Base-by-base conservation (phyloP, 352 stramenopile genomes). In the Phytophthora litchii region DNA sequence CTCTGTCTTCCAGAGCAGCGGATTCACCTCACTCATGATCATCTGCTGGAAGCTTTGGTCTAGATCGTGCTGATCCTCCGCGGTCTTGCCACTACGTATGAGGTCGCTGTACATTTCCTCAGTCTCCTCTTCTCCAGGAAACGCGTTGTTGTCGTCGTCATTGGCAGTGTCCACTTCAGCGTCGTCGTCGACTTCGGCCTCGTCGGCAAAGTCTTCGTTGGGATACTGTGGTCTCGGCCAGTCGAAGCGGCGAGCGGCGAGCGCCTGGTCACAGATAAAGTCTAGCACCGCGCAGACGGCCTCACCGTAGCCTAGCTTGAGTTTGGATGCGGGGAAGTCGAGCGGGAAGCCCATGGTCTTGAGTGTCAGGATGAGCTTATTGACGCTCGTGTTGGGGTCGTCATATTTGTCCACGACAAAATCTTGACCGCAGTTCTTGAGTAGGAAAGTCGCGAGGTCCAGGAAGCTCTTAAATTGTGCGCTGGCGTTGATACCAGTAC, bases 381-480 rank as follows among this genome's bases (percentile, higher is more conserved):
- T 94, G 64, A 92, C 76, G 58, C 81, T 92, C 36, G 86, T 92
- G 67, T 88, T 91, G 25, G 84, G 80, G 69, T 94, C 83, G 77
- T 94, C 86, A 64, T 92, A 94, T 71, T 94, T 94, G 77, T 94
- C 86, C 37, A 94, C 78, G 19, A 78, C 72, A 51, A 94, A 89
- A 14, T 92, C 86, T 53, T 93, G 86, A 57, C 82, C 70, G 62
- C 76, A 84, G 36, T 84, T 73, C 53, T 91, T 90, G 67, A 94
- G 86, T 14, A 94, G 60, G 48, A 76, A 91, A 6, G 74, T 72
- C 17, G 88, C 72, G 16, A 94, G 67, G 34, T 91, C 78, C 44
- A 94, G 56, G 45, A 94, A 91, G 49, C 64, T 76, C 60, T 90
- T 92, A 54, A 93, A 91, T 64, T 94, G 86, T 14, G 79, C 78